Conservation (phyloP, 441 rosid species). For the Pelargonium australe region DNA sequence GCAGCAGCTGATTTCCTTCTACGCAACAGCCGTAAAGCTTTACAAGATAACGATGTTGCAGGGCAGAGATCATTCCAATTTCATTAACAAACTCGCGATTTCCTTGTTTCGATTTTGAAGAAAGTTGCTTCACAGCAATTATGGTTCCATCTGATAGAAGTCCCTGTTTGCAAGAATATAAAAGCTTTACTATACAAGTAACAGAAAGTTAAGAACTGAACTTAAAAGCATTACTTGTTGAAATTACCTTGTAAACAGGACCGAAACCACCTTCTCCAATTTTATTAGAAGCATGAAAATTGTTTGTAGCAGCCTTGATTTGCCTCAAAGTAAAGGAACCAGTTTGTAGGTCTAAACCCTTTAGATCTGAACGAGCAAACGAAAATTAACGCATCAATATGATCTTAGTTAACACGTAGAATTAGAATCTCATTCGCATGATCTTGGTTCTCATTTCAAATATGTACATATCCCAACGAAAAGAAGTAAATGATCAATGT, state of each 20-base stretch:
- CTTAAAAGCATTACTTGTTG: no score
- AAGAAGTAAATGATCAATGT: no score
- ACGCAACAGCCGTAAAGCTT: conserved; percentile 41
- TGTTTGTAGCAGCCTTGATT: conserved; percentile 38
- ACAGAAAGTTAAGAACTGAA: no score
- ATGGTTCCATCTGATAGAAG: conserved; percentile 33
- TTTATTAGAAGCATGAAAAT: conserved; percentile 31
- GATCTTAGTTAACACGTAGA: no score
- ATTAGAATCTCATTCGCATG: background rate
- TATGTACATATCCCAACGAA: no score
- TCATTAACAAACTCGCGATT: conserved; percentile 41
- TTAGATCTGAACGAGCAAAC: conserved; percentile 19
- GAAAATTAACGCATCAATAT: no score
- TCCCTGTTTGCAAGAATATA: conserved; percentile 23
- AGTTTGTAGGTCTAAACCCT: background rate
- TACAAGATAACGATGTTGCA: conserved; percentile 41
- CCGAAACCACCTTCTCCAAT: conserved; percentile 49
- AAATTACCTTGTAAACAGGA: no score
- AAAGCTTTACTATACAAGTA: background rate
- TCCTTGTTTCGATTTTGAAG: conserved; percentile 46
- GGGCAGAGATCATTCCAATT: conserved; percentile 38
- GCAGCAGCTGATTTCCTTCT: conserved; percentile 37
- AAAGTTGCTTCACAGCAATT: conserved; percentile 45
- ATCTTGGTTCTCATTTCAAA: no score
- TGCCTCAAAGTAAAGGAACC: conserved; percentile 30